These are phyloP conservation scores for Beauveria asiatica DNA, from an alignment of 2,329 filamentous ascomycete species.

Conservation along the genomic window DNA sequence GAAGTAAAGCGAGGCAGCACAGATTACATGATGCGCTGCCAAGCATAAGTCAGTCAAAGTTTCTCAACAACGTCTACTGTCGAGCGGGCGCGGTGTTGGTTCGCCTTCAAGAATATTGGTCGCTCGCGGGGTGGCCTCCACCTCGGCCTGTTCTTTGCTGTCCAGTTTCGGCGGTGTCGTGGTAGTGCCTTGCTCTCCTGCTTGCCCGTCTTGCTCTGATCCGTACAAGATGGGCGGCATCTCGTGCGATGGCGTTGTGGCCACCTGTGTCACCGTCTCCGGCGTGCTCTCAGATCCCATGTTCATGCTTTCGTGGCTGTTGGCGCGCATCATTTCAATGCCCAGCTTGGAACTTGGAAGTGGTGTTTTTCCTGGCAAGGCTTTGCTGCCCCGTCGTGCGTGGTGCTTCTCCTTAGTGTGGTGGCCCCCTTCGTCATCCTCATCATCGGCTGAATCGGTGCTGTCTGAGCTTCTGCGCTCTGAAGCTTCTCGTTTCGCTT, in stretches of 20 bases:
- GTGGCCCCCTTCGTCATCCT: constrained; percentile 64
- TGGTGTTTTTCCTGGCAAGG: constrained; percentile 37
- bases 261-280: constrained; percentile 44
- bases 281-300: constrained; percentile 41
- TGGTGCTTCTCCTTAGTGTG: constrained; percentile 31
- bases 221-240: constrained; percentile 23
- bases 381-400: constrained; percentile 35
- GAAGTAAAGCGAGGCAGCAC: background rate
- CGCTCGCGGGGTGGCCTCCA: constrained; percentile 39
- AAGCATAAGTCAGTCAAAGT: too few relatives aligned
- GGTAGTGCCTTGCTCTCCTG: constrained; percentile 6
- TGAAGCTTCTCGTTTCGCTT: constrained; percentile 46
- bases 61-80: constrained; percentile 9
- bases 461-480: constrained; percentile 48
- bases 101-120: constrained; percentile 3
- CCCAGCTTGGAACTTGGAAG: constrained; percentile 81
- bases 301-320: constrained; percentile 76
- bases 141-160: constrained; percentile 13
- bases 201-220: constrained; percentile 12
- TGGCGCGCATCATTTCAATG: constrained; percentile 96
- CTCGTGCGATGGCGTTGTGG: constrained; percentile 40
- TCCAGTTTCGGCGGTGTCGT: constrained; percentile 7
- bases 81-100: constrained; percentile 33
- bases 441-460: constrained; percentile 83
- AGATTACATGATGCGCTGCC: background rate